A percentile compares a stretch with the other conserved stretches of the same genome.
phyloP scores from a whole-genome alignment of 345 rosid genomes.

The Crucihimalaya himalaica region DNA sequence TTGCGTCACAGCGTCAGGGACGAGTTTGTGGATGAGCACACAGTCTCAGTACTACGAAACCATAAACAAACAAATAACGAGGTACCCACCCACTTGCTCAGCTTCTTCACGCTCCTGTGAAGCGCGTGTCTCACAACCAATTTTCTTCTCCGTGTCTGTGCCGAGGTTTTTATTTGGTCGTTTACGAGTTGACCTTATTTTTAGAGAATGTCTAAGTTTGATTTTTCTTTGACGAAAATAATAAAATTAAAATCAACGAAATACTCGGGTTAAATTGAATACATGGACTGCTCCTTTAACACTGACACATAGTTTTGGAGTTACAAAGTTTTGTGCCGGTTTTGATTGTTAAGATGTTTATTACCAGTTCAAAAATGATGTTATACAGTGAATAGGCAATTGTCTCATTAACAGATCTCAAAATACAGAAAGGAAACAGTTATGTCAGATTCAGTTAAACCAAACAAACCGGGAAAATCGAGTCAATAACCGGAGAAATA shows the following conservation, averaged over 20 bases:
- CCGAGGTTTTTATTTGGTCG: conserved; percentile 8
- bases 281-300: too few species aligned
- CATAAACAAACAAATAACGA: conserved; percentile 15
- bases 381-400: not conserved
- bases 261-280: too few species aligned
- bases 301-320: too few species aligned
- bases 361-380: not conserved
- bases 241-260: not conserved
- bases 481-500: not conserved
- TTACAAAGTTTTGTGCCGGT: too few species aligned
- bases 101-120: not conserved
- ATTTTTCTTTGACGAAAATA: conserved; percentile 25
- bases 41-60: conserved; percentile 1
- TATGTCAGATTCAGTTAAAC: not conserved
- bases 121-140: conserved; percentile 2
- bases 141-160: conserved; percentile 38
- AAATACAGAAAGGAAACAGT: conserved; percentile 2
- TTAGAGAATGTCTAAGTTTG: not conserved
- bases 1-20: conserved; percentile 22
- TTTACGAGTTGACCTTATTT: conserved; percentile 9
- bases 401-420: conserved; percentile 7
- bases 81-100: conserved; percentile 24
- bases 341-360: too few species aligned
- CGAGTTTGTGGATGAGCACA: conserved; percentile 34
- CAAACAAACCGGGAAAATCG: not conserved